These are phyloP conservation scores for Vitellaria paradoxa DNA, from an alignment of 179 eudicot species.

Conservation along the genomic window DNA sequence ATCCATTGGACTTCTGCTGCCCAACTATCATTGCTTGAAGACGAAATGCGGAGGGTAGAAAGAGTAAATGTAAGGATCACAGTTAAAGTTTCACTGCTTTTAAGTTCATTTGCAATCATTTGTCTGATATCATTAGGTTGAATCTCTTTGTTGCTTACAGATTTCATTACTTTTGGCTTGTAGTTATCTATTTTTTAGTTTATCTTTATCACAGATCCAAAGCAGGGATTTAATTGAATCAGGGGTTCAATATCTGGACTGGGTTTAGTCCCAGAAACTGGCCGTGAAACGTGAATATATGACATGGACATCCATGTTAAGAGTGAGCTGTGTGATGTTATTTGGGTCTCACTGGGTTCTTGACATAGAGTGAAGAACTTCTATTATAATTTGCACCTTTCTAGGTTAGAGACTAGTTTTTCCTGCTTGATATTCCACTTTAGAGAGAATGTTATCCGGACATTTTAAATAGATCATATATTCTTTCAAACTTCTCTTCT, in stretches of 20 bases:
- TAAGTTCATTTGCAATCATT: not conserved
- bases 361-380: not conserved
- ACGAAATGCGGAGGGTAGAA: conserved; percentile 97
- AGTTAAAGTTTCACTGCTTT: not conserved
- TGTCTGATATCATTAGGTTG: not conserved
- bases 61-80: conserved; percentile 75
- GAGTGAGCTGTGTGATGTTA: not conserved
- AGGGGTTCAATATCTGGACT: not conserved
- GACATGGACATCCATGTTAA: not conserved
- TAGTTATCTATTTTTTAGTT: not conserved
- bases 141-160: not conserved
- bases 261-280: not conserved
- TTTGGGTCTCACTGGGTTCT: not conserved
- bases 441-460: not conserved
- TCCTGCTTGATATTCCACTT: not conserved
- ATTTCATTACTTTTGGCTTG: not conserved
- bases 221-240: not conserved
- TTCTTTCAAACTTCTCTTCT: not conserved
- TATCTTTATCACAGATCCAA: not conserved
- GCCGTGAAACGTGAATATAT: not conserved
- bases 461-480: not conserved
- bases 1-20: conserved; percentile 98
- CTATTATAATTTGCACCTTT: not conserved
- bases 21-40: conserved; percentile 92
- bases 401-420: conserved; percentile 4